These are phyloP conservation scores for Lignosus rhinocerotis DNA, from an alignment of 1,284 basidiomycete genomes.

Conservation along the genomic window DNA sequence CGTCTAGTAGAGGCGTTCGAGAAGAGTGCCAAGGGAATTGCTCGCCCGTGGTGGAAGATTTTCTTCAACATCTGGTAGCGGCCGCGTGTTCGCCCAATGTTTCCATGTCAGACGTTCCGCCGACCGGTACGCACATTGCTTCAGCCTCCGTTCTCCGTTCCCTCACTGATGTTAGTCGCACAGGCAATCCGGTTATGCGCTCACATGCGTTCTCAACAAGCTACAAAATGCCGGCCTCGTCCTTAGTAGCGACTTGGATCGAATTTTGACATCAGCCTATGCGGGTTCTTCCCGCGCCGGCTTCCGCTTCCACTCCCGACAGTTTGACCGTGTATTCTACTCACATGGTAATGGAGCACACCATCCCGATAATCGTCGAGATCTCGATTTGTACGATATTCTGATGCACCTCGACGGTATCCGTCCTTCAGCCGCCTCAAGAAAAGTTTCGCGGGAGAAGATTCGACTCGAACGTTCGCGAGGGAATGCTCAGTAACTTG, in stretches of 20 bases:
- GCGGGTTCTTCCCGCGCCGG: neutral
- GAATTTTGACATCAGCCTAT: neutral
- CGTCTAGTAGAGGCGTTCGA: conserved; percentile 70
- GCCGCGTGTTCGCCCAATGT: neutral
- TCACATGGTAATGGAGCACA: conserved; percentile 3
- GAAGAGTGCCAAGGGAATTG: conserved; percentile 72
- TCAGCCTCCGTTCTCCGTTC: neutral
- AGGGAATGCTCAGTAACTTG: neutral
- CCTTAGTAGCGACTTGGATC: neutral
- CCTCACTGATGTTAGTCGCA: neutral
- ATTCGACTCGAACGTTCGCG: conserved; percentile 1
- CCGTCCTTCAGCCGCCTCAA: neutral
- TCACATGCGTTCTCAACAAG: neutral
- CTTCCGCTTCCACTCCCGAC: neutral
- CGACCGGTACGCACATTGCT: neutral
- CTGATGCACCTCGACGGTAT: neutral
- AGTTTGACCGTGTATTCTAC: conserved; percentile 7
- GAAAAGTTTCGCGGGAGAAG: conserved; percentile 25
- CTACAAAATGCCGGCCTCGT: neutral
- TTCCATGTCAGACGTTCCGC: neutral
- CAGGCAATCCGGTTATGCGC: neutral
- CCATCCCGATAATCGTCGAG: conserved; percentile 6
- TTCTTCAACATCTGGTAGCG: conserved; percentile 74
- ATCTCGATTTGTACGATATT: conserved; percentile 1
- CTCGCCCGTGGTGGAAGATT: conserved; percentile 77